A percentile compares a stretch with the other conserved stretches of the same genome.
phyloP scores from a whole-genome alignment of 768 basidiomycete genomes.

The Hygrophorus pudorinus region DNA sequence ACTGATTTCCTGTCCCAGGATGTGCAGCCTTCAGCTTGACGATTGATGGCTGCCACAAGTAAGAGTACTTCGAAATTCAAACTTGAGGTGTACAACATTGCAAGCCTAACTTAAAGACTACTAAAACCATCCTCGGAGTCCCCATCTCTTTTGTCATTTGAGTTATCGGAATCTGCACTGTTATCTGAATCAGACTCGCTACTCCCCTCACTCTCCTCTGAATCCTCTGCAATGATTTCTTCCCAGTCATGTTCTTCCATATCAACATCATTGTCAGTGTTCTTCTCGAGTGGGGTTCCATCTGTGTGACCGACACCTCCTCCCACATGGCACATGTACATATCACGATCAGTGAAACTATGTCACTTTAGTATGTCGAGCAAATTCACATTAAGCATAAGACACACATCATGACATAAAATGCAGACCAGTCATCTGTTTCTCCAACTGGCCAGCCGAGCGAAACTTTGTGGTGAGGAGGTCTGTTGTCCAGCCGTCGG shows the following conservation, averaged over 20 bases:
- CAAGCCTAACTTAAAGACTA: no score
- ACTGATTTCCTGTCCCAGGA: no score
- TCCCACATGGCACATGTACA: slow-evolving; percentile 19
- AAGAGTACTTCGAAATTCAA: no score
- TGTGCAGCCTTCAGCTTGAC: no score
- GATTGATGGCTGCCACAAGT: no score
- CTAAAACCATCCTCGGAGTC: no score
- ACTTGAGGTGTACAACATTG: no score
- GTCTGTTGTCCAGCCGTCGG: slow-evolving; percentile 10
- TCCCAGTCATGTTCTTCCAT: background rate
- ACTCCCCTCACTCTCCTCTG: no score
- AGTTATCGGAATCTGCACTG: no score
- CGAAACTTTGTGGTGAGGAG: background rate
- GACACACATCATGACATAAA: slow-evolving; percentile 27
- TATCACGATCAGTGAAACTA: slow-evolving; percentile 25
- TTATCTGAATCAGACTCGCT: no score
- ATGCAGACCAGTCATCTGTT: slow-evolving; percentile 22
- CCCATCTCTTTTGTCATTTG: no score
- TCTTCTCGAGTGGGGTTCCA: background rate
- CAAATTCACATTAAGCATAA: background rate
- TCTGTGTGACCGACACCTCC: slow-evolving; percentile 21
- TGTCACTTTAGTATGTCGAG: slow-evolving; percentile 1
- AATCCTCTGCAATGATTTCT: no score
- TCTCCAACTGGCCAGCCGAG: background rate
- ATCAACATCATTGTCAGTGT: background rate